Percentiles rank a stretch among this genome's conserved stretches.
These are phyloP conservation scores for Senna siamea DNA, from an alignment of 306 rosid species.

Conservation along the genomic window DNA sequence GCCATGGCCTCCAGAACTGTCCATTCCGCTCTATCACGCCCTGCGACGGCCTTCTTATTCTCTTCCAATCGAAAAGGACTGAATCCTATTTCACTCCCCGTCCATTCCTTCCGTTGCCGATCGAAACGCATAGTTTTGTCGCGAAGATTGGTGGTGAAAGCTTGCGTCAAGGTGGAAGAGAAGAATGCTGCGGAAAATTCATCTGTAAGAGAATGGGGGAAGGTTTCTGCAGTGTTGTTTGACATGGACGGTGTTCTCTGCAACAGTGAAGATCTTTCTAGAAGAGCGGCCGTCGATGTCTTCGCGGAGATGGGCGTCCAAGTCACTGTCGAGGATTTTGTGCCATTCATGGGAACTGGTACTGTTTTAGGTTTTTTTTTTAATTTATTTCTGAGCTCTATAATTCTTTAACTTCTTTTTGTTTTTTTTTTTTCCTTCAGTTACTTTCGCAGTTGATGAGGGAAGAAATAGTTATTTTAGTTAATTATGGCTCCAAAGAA, in stretches of 20 bases:
- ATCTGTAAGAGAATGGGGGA: slow-evolving; percentile 66
- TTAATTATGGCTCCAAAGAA: not conserved
- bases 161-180: slow-evolving; percentile 67
- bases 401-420: no score
- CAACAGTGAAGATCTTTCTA: slow-evolving; percentile 83
- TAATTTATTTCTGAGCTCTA: no score
- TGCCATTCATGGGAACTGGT: slow-evolving; percentile 98
- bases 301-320: slow-evolving; percentile 86
- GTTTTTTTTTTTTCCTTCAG: not conserved
- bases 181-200: slow-evolving; percentile 47
- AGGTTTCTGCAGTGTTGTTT: slow-evolving; percentile 88
- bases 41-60: slow-evolving; percentile 43
- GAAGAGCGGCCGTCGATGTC: slow-evolving; percentile 83
- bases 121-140: slow-evolving; percentile 44
- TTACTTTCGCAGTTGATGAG: not conserved
- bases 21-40: slow-evolving; percentile 44
- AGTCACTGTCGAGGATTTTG: slow-evolving; percentile 81
- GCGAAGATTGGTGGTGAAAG: slow-evolving; percentile 50
- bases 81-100: slow-evolving; percentile 47
- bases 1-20: slow-evolving; percentile 50
- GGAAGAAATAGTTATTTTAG: not conserved
- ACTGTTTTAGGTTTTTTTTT: not conserved
- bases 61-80: slow-evolving; percentile 36
- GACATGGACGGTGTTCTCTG: slow-evolving; percentile 99
- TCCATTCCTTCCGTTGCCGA: slow-evolving; percentile 49